These are phyloP conservation scores for Moelleriella libera DNA, from an alignment of 2,329 filamentous ascomycete species.

Conservation along the genomic window DNA sequence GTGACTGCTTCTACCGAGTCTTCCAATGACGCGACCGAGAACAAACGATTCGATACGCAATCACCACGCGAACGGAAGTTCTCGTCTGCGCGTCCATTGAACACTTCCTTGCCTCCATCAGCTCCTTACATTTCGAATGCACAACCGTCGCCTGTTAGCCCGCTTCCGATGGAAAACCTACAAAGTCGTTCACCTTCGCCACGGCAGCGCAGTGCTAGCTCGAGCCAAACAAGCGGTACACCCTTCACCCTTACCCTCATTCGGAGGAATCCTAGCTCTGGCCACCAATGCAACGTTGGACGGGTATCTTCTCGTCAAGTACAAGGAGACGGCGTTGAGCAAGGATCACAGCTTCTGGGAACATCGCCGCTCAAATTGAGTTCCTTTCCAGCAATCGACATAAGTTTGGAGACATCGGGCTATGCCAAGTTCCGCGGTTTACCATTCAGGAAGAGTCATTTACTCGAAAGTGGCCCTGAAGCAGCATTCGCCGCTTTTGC, in stretches of 20 bases:
- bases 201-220: conserved; percentile 12
- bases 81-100: not conserved
- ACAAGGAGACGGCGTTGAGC: conserved; percentile 16
- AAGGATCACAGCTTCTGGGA: conserved; percentile 9
- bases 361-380: not conserved
- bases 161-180: not conserved
- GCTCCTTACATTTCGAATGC: not conserved
- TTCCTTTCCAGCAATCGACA: conserved; percentile 28
- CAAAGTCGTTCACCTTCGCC: conserved; percentile 22
- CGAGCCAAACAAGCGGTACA: conserved; percentile 15
- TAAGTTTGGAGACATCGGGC: conserved; percentile 39
- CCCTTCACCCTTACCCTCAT: conserved; percentile 50
- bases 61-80: not conserved
- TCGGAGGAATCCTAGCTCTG: conserved; percentile 55
- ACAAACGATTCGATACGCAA: not conserved
- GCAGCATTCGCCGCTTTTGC: conserved; percentile 7
- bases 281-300: conserved; percentile 63
- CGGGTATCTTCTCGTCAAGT: conserved; percentile 43
- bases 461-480: conserved; percentile 12
- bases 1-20: not conserved
- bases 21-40: not conserved
- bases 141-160: not conserved
- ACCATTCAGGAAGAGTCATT: conserved; percentile 19
- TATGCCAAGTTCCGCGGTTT: conserved; percentile 43
- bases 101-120: not conserved